Percentiles rank a stretch among this genome's conserved stretches.
These are phyloP conservation scores for Trichomonas vaginalis DNA, from an alignment of 208 protist species.

Conservation along the genomic window DNA sequence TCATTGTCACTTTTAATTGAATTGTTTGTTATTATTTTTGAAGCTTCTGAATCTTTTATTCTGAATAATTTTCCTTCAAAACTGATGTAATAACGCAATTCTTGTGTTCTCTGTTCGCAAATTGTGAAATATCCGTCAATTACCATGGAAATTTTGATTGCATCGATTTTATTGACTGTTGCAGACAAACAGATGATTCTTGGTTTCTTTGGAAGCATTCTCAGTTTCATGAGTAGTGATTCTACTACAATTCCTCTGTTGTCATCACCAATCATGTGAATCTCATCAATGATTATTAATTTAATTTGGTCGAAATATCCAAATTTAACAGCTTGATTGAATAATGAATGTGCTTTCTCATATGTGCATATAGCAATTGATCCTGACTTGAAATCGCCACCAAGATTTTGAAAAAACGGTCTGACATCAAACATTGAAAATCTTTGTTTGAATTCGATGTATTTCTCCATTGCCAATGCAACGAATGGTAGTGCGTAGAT, in stretches of 20 bases:
- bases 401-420: neutral
- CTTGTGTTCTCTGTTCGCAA: neutral
- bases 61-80: neutral
- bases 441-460: neutral
- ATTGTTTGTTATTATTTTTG: neutral
- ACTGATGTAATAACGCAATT: neutral
- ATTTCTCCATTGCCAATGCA: neutral
- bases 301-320: neutral
- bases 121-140: neutral
- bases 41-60: neutral
- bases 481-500: neutral
- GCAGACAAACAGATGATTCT: neutral
- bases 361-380: neutral
- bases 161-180: neutral
- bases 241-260: neutral
- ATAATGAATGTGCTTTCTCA: slow-evolving; percentile 11
- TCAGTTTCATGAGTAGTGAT: neutral
- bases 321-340: neutral
- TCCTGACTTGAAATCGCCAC: neutral
- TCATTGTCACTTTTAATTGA: neutral
- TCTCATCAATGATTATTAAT: neutral
- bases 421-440: neutral
- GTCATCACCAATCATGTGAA: neutral
- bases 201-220: neutral
- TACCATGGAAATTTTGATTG: neutral